Evolutionary conservation across 1,139 yeast species (phyloP).

Genomic region (Suzukiozyma palmioleophila): DNA sequence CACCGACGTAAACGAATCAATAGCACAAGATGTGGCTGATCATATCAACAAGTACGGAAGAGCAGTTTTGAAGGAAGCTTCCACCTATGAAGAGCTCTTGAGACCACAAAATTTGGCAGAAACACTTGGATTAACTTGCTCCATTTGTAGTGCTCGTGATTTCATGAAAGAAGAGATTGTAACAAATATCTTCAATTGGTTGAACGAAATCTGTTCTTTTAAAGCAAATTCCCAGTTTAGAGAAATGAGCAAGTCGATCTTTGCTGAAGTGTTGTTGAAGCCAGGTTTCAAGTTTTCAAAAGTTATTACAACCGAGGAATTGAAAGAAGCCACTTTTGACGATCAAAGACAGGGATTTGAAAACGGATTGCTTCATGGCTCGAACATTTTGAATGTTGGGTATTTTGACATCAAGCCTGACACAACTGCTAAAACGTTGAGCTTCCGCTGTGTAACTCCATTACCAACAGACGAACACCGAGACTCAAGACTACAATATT

Average conservation of each 20-base stretch:
- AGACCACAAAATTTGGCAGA: slow-evolving; percentile 32
- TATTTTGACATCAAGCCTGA: slow-evolving; percentile 13
- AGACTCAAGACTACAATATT: slow-evolving; percentile 47
- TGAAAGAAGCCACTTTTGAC: slow-evolving; percentile 11
- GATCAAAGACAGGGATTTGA: slow-evolving; percentile 21
- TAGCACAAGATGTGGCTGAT: slow-evolving; percentile 30
- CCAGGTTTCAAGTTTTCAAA: slow-evolving; percentile 23
- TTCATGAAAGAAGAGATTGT: slow-evolving; percentile 45
- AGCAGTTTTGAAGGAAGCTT: slow-evolving; percentile 21
- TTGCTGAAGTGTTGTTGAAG: slow-evolving; percentile 28
- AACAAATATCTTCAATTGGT: slow-evolving; percentile 45
- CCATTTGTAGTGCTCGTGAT: slow-evolving; percentile 47
- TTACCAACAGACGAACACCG: slow-evolving; percentile 7
- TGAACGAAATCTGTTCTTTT: slow-evolving; percentile 35
- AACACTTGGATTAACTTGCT: slow-evolving; percentile 51
- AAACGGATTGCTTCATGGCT: slow-evolving; percentile 28
- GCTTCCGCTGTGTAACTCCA: not conserved
- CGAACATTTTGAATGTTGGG: slow-evolving; percentile 23
- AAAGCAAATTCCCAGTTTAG: slow-evolving; percentile 21
- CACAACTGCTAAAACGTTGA: slow-evolving; percentile 1
- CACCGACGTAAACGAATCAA: slow-evolving; percentile 17
- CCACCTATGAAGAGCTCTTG: slow-evolving; percentile 16
- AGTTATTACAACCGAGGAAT: slow-evolving; percentile 20
- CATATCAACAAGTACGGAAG: slow-evolving; percentile 33
- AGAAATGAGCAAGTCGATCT: slow-evolving; percentile 17